Evolutionary conservation across 352 stramenopile species (phyloP).

Genomic region (Aphanomyces stellatus): DNA sequence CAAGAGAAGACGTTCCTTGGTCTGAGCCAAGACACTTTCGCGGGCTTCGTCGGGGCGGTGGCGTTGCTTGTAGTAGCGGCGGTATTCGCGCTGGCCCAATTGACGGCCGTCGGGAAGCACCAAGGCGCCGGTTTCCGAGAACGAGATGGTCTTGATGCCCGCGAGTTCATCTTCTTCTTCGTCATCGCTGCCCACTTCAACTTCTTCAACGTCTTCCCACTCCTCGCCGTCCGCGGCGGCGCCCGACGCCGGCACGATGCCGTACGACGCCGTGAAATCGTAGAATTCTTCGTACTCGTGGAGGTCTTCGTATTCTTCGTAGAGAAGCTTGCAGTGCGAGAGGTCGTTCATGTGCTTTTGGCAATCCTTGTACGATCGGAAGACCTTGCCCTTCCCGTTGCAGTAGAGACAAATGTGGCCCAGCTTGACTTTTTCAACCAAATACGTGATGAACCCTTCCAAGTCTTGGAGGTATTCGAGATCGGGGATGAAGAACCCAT

Average conservation of each 20-base stretch:
- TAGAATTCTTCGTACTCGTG: slow-evolving; percentile 88
- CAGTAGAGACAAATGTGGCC: slow-evolving; percentile 94
- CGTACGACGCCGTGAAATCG: slow-evolving; percentile 83
- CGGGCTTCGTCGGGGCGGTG: slow-evolving; percentile 74
- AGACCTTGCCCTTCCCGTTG: slow-evolving; percentile 86
- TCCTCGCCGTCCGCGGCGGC: slow-evolving; percentile 28
- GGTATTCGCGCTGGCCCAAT: slow-evolving; percentile 83
- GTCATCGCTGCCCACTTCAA: slow-evolving; percentile 47
- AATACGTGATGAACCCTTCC: slow-evolving; percentile 87
- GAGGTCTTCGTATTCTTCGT: slow-evolving; percentile 84
- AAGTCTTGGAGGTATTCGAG: slow-evolving; percentile 87
- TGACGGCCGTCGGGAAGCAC: slow-evolving; percentile 74
- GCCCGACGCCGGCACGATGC: slow-evolving; percentile 12
- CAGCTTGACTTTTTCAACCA: slow-evolving; percentile 94
- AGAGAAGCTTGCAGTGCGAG: slow-evolving; percentile 87
- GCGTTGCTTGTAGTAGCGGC: slow-evolving; percentile 85
- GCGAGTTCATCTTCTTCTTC: slow-evolving; percentile 42
- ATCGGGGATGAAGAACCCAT: slow-evolving; percentile 95
- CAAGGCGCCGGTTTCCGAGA: slow-evolving; percentile 85
- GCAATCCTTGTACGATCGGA: slow-evolving; percentile 81
- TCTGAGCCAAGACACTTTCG: slow-evolving; percentile 62
- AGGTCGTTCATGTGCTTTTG: slow-evolving; percentile 94
- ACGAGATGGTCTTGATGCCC: slow-evolving; percentile 44
- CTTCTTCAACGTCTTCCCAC: slow-evolving; percentile 47
- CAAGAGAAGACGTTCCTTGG: slow-evolving; percentile 69